Percentiles rank a stretch among this genome's conserved stretches.
Evolutionary conservation across 2,329 filamentous ascomycete genomes (phyloP).

Genomic region (Hortaea werneckii): DNA sequence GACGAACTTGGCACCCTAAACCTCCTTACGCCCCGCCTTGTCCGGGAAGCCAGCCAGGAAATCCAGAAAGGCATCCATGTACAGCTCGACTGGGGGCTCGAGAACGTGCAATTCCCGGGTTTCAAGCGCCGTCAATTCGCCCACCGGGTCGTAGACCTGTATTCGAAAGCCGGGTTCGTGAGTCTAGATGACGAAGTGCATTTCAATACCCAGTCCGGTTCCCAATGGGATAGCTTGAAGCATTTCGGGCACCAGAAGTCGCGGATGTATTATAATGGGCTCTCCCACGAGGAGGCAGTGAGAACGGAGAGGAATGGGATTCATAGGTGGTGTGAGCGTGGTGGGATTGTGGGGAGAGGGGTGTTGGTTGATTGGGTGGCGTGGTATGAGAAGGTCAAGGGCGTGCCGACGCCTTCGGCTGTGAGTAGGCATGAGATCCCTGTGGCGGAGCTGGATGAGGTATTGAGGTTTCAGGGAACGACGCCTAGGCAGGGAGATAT

Average conservation of each 20-base stretch:
- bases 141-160: neutral
- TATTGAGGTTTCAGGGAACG: constrained; percentile 14
- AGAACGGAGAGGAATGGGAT: constrained; percentile 7
- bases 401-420: constrained; percentile 42
- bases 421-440: constrained; percentile 38
- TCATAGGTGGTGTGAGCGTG: constrained; percentile 40
- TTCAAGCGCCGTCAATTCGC: neutral
- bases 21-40: neutral
- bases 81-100: neutral
- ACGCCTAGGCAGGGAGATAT: constrained; percentile 41
- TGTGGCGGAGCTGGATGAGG: constrained; percentile 31
- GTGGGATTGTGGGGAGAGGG: constrained; percentile 44
- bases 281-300: neutral
- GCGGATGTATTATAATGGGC: neutral
- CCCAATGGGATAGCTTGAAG: neutral
- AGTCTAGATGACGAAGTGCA: neutral
- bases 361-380: constrained; percentile 43
- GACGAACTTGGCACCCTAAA: neutral
- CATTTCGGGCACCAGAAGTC: constrained; percentile 1
- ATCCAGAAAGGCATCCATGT: neutral
- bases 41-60: neutral
- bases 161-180: neutral
- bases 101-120: constrained; percentile 1
- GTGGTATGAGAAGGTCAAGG: constrained; percentile 27
- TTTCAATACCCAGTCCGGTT: neutral